Base-by-base conservation (phyloP, 192 early-diverging fungal species). In the Coemansia sp. region DNA sequence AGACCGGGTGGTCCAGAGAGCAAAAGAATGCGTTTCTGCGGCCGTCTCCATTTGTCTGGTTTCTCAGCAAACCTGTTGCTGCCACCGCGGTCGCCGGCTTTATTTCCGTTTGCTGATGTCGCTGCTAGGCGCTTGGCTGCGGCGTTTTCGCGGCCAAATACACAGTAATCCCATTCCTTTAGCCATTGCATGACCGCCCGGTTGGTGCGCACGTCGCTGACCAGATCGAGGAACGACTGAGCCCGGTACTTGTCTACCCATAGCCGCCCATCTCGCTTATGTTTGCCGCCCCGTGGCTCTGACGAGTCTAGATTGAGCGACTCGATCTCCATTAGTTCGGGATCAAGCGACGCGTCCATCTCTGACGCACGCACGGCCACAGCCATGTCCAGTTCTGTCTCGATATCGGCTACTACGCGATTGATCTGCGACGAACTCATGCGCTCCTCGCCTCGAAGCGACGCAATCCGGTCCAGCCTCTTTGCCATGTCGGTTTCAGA, bases 171-270 rank as follows among this genome's bases (percentile, higher is more conserved):
- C 96, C 96, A 99, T 39, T 88, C 80, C 59, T 95, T 95, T 13
- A 99, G 87, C 96, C 96, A 99, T 45, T 79, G 75, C 46, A 99
- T 63, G 7, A 94, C 89, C 23, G 88, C 87, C 5, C 93, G 83
- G 58, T 95, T 95, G 2, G 92, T 75, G 63, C 87, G 83, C 77
- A 95, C 90, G 59, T 96, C 92, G 20, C 95, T 90, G 46, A 94
- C 75, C 19, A 98, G 69, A 58, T 98, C 93, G 7, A 89, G 62
- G 58, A 89, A 98, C 30, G 66, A 59, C 23, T 66, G 78, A 3
- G 95, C 92, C 22, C 80, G 72, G 69, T 96, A 96, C 51, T 93
- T 95, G 62, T 98, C 91, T 14, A 91, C 89, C 92, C 92, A 98
- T 17, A 93, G 66, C 38, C 33, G 13, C 19, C 22, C 39, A 26